phyloP scores from a whole-genome alignment of 768 basidiomycete species.

The Cystoderma amianthinum region DNA sequence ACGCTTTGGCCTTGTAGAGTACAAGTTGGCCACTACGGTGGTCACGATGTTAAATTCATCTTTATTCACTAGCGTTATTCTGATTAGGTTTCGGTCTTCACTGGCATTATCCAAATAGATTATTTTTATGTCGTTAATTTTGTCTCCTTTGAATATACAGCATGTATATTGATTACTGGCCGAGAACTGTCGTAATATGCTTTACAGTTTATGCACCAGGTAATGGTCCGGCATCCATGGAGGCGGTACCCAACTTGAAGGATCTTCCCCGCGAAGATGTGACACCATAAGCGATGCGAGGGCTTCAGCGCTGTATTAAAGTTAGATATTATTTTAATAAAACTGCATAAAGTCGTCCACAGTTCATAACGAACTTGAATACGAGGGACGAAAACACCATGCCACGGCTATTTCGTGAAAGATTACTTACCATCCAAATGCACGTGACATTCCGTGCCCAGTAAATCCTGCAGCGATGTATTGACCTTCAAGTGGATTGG shows the following conservation, averaged over 20 bases:
- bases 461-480: constrained; percentile 69
- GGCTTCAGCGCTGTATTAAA: constrained; percentile 2
- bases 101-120: too few species aligned
- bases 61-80: too few species aligned
- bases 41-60: too few species aligned
- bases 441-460: constrained; percentile 79
- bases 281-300: constrained; percentile 1
- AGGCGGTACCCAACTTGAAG: not conserved
- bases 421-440: constrained; percentile 56
- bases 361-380: not conserved
- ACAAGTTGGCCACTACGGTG: too few species aligned
- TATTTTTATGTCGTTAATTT: too few species aligned
- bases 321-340: not conserved
- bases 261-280: not conserved
- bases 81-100: too few species aligned
- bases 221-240: constrained; percentile 2
- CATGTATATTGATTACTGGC: too few species aligned
- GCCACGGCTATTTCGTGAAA: not conserved
- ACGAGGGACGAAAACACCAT: not conserved
- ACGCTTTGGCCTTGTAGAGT: too few species aligned
- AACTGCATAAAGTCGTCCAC: not conserved
- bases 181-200: too few species aligned
- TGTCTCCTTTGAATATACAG: too few species aligned
- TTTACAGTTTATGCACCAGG: too few species aligned
- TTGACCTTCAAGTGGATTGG: constrained; percentile 35